Conservation (phyloP, 108 stramenopile species). For the Parmales sp. region DNA sequence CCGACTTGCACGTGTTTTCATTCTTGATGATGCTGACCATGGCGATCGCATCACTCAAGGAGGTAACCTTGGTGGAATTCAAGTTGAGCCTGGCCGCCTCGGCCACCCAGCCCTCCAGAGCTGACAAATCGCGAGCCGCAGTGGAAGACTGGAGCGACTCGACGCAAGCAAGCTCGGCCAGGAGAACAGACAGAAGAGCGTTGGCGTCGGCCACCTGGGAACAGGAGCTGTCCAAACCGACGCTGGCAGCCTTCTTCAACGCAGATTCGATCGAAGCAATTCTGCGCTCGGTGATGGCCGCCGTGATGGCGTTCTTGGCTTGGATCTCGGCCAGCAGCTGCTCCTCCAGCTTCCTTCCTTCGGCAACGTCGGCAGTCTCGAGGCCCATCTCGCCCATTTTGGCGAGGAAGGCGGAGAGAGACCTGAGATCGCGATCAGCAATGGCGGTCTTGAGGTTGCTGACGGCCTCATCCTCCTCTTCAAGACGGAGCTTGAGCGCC, state of each 20-base stretch:
- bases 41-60: neutral
- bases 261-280: neutral
- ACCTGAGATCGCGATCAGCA: neutral
- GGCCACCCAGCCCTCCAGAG: constrained; percentile 14
- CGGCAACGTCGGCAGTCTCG: neutral
- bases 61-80: neutral
- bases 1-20: constrained; percentile 15
- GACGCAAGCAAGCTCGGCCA: constrained; percentile 13
- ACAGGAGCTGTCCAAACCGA: neutral
- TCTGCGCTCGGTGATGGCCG: constrained; percentile 6
- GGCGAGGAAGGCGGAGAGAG: constrained; percentile 15
- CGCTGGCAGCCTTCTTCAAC: neutral
- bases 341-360: constrained; percentile 32
- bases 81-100: constrained; percentile 24
- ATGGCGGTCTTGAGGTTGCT: constrained; percentile 23
- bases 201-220: constrained; percentile 4
- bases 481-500: constrained; percentile 27
- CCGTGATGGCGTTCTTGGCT: neutral
- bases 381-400: constrained; percentile 25
- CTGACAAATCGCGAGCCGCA: constrained; percentile 16
- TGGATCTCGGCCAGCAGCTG: constrained; percentile 20
- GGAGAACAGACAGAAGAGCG: neutral
- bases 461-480: constrained; percentile 35
- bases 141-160: constrained; percentile 19
- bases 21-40: constrained; percentile 11